Evolutionary conservation across 2,329 filamentous ascomycete species (phyloP).

Genomic region (Eurotiales sp.): DNA sequence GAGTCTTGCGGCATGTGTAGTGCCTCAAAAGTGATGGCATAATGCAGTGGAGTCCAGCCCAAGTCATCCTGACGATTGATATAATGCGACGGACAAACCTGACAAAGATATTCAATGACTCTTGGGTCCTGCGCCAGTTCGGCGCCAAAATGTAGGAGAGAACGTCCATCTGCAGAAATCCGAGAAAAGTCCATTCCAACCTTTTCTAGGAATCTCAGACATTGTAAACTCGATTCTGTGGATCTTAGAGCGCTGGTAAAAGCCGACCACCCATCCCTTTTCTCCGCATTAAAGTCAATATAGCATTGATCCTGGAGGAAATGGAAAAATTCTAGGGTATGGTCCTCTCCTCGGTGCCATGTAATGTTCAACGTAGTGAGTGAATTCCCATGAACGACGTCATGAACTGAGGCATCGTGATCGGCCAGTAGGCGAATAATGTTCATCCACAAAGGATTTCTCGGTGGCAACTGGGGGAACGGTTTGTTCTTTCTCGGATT

Average conservation of each 20-base stretch:
- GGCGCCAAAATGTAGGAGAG: neutral
- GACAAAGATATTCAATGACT: neutral
- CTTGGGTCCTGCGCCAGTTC: neutral
- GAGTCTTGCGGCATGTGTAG: neutral
- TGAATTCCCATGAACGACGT: neutral
- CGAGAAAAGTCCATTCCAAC: neutral
- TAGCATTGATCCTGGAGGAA: slow-evolving; percentile 6
- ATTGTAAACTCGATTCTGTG: neutral
- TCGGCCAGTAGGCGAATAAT: slow-evolving; percentile 3
- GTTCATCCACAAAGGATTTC: neutral
- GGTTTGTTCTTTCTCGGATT: neutral
- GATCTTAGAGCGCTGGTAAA: neutral
- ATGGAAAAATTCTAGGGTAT: neutral
- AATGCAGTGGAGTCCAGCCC: neutral
- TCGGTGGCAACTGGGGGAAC: neutral
- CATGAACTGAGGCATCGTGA: neutral
- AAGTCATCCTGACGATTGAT: neutral
- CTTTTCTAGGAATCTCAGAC: neutral
- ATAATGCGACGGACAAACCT: neutral
- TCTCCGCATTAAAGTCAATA: neutral
- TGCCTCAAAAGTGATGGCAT: neutral
- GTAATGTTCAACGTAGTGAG: neutral
- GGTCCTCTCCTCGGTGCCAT: neutral
- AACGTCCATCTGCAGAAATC: neutral
- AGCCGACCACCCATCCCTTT: neutral